Base-by-base conservation (phyloP, 768 basidiomycete genomes). In the Boletus tylopilopsis region DNA sequence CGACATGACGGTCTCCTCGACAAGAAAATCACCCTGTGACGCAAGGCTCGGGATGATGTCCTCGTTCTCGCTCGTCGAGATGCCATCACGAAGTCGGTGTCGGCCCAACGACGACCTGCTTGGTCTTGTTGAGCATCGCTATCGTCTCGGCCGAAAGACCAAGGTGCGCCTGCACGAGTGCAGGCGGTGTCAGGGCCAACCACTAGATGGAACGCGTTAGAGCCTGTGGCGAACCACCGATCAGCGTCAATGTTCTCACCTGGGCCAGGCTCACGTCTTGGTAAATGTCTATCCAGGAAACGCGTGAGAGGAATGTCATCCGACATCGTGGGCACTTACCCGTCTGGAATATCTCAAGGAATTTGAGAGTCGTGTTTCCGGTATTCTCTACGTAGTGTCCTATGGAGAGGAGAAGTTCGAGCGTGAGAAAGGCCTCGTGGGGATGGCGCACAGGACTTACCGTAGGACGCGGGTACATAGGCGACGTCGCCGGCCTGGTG, bases 381-480 rank as follows among this genome's bases (percentile, higher is more conserved):
- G 67, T 76, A 50, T 80, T 80, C 59, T 81, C 80, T 6, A 81
- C 72, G 40, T 79, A 80, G 50, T 80, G 79, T 4, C 76, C 75
- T 75, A 36, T 24, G 1, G 3, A 30, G 19, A 18, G 7, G n/a
- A n/a, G n/a, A n/a, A n/a, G n/a, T n/a, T 50, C 9, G 13, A 40
- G 42, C 18, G 2, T 30, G 29, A 30, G 29, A 6, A 30, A 6
- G 16, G 9, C 11, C 34, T 8, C 10, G 19, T 13, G 16, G 16
- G 25, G 12, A 24, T 9, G 6, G 15, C 18, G n/a, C 32, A 30
- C 5, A 1, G 15, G 5, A 6, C 55, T 44, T 32, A 56, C 62
- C 62, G 18, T 49, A 56, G 6, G 36, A 34, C 15, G 49, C 37
- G 5, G 54, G 51, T 2, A 62, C 49, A 25, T 61, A 62, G 1